A percentile compares a stretch with the other conserved stretches of the same genome.
These are phyloP conservation scores for Apostasia shenzhenica DNA, from an alignment of 106 monocot species.

Conservation along the genomic window DNA sequence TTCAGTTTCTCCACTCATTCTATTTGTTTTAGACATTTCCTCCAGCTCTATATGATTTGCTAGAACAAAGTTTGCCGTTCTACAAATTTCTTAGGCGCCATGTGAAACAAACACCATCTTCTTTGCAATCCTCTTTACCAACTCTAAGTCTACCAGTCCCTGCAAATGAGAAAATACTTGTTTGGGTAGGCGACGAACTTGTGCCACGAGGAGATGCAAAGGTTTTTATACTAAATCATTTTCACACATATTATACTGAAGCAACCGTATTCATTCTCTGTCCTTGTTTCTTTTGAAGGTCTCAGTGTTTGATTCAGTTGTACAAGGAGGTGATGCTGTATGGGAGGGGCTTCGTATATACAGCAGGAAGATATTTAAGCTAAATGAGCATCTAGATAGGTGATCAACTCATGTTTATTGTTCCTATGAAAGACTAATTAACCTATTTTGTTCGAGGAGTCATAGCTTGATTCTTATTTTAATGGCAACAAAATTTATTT, in stretches of 20 bases:
- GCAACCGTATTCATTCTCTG: constrained; percentile 3
- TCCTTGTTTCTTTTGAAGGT: constrained; percentile 42
- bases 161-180: constrained; percentile 81
- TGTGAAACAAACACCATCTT: constrained; percentile 26
- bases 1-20: neutral
- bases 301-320: constrained; percentile 96
- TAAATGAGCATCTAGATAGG: constrained; percentile 93
- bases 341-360: constrained; percentile 98
- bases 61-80: constrained; percentile 93
- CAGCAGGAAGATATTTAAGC: constrained; percentile 80
- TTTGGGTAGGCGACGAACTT: constrained; percentile 88
- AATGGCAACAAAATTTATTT: constrained; percentile 6
- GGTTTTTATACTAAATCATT: constrained; percentile 30
- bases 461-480: neutral
- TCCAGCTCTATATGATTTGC: constrained; percentile 52
- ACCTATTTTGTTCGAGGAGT: neutral
- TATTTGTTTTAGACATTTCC: constrained; percentile 59
- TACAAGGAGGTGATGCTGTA: constrained; percentile 98
- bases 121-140: constrained; percentile 47
- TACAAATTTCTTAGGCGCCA: constrained; percentile 76
- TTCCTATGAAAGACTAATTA: neutral
- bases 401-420: constrained; percentile 7
- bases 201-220: constrained; percentile 80
- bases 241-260: neutral
- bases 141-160: constrained; percentile 74